Evolutionary conservation across 345 rosid genomes (phyloP).

Genomic region (Murraya koenigii): DNA sequence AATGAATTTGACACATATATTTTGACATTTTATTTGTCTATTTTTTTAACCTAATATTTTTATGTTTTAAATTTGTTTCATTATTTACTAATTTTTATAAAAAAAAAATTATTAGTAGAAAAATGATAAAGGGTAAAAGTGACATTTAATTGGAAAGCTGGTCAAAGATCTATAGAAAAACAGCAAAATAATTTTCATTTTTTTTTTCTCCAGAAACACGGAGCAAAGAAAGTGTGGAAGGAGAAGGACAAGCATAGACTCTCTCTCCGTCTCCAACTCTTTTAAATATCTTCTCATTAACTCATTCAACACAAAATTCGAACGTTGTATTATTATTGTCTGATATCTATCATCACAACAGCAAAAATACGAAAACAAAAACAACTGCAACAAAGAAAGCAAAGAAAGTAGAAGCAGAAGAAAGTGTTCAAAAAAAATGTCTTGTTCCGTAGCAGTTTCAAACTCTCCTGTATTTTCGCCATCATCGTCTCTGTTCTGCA

Average conservation of each 20-base stretch:
- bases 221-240: not conserved
- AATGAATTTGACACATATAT: no score
- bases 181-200: not conserved
- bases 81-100: no score
- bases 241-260: not conserved
- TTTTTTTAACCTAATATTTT: no score
- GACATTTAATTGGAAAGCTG: not conserved
- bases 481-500: constrained; percentile 62
- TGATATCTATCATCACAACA: not conserved
- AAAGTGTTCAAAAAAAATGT: constrained; percentile 31
- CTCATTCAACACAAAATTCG: not conserved
- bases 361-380: not conserved
- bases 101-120: no score
- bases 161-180: not conserved
- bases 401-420: constrained; percentile 8
- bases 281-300: not conserved
- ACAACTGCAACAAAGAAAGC: not conserved
- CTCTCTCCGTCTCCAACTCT: not conserved
- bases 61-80: no score
- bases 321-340: not conserved
- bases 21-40: no score
- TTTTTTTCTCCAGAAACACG: not conserved
- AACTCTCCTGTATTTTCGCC: constrained; percentile 87
- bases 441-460: constrained; percentile 68
- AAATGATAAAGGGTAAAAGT: not conserved